phyloP scores from a whole-genome alignment of 495 filamentous ascomycete species.

The Podospora pseudocomata region DNA sequence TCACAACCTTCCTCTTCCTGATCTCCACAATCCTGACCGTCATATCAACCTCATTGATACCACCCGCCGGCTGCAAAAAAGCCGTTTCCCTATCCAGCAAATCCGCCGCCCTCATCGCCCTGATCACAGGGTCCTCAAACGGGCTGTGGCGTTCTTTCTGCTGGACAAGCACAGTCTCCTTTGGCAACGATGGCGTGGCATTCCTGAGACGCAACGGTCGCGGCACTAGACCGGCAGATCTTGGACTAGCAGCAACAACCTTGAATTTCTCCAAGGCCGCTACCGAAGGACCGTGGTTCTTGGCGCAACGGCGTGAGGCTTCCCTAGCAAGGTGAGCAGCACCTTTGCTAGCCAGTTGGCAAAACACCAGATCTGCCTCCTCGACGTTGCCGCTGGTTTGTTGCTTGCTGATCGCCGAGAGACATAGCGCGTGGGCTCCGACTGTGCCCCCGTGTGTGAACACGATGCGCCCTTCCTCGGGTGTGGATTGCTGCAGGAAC shows the following conservation, averaged over 20 bases:
- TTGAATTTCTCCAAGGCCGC: not conserved
- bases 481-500: conserved; percentile 42
- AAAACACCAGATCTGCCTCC: conserved; percentile 44
- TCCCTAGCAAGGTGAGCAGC: conserved; percentile 1
- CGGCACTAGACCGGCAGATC: not conserved
- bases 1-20: conserved; percentile 20
- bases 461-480: conserved; percentile 43
- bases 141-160: not conserved
- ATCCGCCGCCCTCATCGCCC: conserved; percentile 50
- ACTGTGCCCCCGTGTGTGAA: conserved; percentile 52
- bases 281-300: not conserved
- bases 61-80: conserved; percentile 33
- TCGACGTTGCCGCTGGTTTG: conserved; percentile 39
- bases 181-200: not conserved
- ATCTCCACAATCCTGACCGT: conserved; percentile 23
- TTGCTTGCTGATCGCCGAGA: conserved; percentile 42
- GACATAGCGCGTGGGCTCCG: conserved; percentile 42
- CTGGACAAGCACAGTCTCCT: not conserved
- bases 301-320: not conserved
- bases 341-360: conserved; percentile 42
- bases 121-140: conserved; percentile 37
- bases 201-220: not conserved
- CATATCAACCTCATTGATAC: conserved; percentile 36
- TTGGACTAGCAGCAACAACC: not conserved
- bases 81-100: conserved; percentile 47